Conservation (phyloP, 2,329 filamentous ascomycete species). For the Sordariomycetes sp. region DNA sequence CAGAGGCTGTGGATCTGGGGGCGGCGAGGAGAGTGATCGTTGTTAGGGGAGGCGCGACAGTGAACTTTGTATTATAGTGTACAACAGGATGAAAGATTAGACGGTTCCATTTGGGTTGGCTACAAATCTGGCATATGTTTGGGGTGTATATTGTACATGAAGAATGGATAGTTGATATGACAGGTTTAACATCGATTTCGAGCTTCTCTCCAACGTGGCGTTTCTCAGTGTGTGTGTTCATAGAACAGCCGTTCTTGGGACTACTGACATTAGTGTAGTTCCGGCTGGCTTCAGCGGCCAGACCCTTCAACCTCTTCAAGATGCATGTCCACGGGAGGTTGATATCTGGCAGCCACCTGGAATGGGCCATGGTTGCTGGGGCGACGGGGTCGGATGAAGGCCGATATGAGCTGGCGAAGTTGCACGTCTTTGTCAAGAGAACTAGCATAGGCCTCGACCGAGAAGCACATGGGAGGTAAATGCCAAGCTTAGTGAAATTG, state of each 20-base stretch:
- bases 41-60: conserved; percentile 53
- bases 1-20: conserved; percentile 29
- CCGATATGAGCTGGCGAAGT: neutral
- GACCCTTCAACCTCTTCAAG: neutral
- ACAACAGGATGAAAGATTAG: neutral
- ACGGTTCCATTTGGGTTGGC: neutral
- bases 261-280: no score
- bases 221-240: no score
- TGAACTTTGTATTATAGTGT: conserved; percentile 55
- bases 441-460: no score
- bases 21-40: conserved; percentile 56
- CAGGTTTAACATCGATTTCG: no score
- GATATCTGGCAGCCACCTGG: neutral
- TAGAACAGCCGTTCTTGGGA: no score
- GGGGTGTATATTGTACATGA: neutral
- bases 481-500: no score
- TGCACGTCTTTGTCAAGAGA: neutral
- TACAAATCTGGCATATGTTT: neutral
- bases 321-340: neutral
- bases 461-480: no score
- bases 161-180: no score
- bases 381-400: neutral
- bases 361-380: neutral
- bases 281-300: neutral
- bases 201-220: no score